Evolutionary conservation across 1,284 basidiomycete genomes (phyloP), one percentile per base, ranked within the genome.

Genomic region (Ceratobasidium sp.): DNA sequence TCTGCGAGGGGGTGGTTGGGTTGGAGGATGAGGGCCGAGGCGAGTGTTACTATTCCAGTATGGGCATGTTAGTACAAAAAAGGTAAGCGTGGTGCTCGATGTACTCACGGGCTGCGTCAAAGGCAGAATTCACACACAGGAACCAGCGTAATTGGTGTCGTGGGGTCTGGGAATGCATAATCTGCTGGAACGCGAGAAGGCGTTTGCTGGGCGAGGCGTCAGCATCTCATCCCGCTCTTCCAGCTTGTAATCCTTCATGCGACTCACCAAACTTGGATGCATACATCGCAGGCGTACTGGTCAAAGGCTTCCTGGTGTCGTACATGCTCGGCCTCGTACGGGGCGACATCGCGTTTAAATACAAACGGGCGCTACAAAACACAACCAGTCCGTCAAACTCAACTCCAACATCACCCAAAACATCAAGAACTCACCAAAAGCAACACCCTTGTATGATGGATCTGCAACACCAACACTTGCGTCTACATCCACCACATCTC

Each of bases 111-210:
- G 66, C 66, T 44, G 66, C 66, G 38, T 69, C 66, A 28, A 69
- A 69, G 8, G 52, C 54, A 14, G 66, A 69, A 43, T 57, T 69
- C 8, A 58, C 43, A 47, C 66, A 69, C 66, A 69, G 28, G 41
- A 69, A 69, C 66, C 66, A 69, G 1, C 66, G 66, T n/a, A 69
- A 43, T 32, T 69, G 66, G 44, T 69, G 66, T 30, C 54, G 57
- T 13, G 66, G 66, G 26, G 44, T 47, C 49, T 69, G 66, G 6
- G 66, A 69, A 28, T 69, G 66, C 52, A 69, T 69, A 30, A 69
- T 55, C 30, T 69, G 66, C 23, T 69, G 66, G 30, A 69, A 69
- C 9, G 66, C 66, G 11, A 69, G 30, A 7, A 69, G 54, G 11
- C 66, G 64, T 57, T 47, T 69, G 43, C 66, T 69, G 23, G 23